Evolutionary conservation across 306 rosid genomes (phyloP), one percentile per base, ranked within the genome.

Genomic region (Gillenia trifoliata): DNA sequence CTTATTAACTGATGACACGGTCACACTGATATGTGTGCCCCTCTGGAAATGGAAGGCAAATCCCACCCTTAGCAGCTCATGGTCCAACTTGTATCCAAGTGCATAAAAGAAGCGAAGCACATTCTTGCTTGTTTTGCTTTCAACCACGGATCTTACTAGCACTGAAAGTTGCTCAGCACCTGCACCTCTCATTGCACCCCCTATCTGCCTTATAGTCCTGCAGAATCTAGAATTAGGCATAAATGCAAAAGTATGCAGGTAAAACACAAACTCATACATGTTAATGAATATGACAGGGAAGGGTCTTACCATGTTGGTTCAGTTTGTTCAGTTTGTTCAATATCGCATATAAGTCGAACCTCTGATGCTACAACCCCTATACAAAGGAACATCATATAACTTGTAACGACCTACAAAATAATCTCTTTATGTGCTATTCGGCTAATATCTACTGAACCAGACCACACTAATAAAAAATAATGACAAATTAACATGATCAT

Each of bases 151-250:
- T 84, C 96, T 90, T 68, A 94, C 96, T 64, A 94, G 84, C 83
- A 88, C 96, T 8, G 99, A 88, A 56, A 94, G 84, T 85, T 94
- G 96, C 43, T 92, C 99, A 15, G 97, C 97, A 70, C 99, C 99
- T 38, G 97, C 90, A 81, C 99, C 97, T 83, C 99, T 88, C 89
- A 90, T 92, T 75, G 97, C 87, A 68, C 97, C 97, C 49, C 99
- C 97, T 49, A 94, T 63, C 72, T 92, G 94, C 81, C 84, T 90
- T 73, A 92, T 95, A 4, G 89, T 92, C 97, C 97, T 89, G 80
- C 77, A 74, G 49, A 70, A 54, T 23, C 76, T 12, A 78, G 40
- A 41, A 41, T 68, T 65, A 11, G 12, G 25, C 11, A 22, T 72
- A n/a, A 23, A 41, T 6, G 34, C 11, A 40, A 68, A 28, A 64